These are phyloP conservation scores for Macrolepiota dolichaula DNA, from an alignment of 768 basidiomycete genomes.

Conservation along the genomic window DNA sequence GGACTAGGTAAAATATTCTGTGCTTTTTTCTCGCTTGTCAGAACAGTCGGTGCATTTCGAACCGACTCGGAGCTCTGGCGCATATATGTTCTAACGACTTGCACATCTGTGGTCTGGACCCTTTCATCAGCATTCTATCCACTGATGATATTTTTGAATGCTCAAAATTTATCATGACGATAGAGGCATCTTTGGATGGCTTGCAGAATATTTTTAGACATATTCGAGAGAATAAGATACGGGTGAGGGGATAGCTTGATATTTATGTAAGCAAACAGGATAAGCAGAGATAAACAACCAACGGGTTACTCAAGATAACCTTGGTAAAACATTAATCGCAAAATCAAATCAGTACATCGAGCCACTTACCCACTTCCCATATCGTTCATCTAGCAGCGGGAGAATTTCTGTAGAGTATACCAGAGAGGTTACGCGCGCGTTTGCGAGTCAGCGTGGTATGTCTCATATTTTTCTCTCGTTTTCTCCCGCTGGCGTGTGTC, in stretches of 20 bases:
- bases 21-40: too few relatives aligned
- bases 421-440: not conserved
- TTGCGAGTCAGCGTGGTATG: not conserved
- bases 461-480: constrained; percentile 6
- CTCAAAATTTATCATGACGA: not conserved
- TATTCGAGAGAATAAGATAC: not conserved
- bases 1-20: too few relatives aligned
- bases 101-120: too few relatives aligned
- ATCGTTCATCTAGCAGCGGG: not conserved
- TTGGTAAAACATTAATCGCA: constrained; percentile 3
- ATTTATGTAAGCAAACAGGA: constrained; percentile 6
- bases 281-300: constrained; percentile 11
- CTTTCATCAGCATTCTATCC: too few relatives aligned
- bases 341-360: not conserved
- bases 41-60: too few relatives aligned
- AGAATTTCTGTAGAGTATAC: not conserved
- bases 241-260: not conserved
- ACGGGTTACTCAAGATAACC: constrained; percentile 9
- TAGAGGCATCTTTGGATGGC: not conserved
- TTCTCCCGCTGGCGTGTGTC: not conserved
- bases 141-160: too few relatives aligned
- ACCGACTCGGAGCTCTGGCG: too few relatives aligned
- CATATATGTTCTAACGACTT: too few relatives aligned
- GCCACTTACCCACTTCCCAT: not conserved
- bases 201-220: not conserved